Base-by-base conservation (phyloP, 2,329 filamentous ascomycete genomes). In the Colletotrichum graminicola region DNA sequence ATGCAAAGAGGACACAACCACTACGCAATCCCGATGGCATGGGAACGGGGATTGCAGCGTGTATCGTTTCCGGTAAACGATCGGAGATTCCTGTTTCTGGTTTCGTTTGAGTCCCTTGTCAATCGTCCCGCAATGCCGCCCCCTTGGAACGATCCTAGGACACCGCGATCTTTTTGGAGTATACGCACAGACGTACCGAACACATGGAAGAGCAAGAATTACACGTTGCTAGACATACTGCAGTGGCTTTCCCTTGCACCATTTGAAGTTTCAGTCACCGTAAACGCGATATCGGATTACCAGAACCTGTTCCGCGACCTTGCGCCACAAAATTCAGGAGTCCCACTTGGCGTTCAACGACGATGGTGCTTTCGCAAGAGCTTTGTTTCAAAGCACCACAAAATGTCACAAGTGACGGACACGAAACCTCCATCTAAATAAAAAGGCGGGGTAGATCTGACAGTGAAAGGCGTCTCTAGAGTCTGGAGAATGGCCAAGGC, bases 271-370 rank as follows among this genome's bases (percentile, higher is more conserved):
- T 21, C 34, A 14, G 54, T 39, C 34, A 29, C 21, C 26, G n/a
- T 12, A 6, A 32, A 39, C 32, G 29, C 26, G 29, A 47, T 55
- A 14, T 6, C 26, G 21, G 52, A 29, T n/a, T 16, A 10, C 39
- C 36, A 34, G n/a, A 21, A 14, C 41, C 36, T 32, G 18, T 29
- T 36, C 32, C 54, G 43, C 61, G 52, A 41, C 57, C 21, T 16
- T 29, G 66, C 29, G 61, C 45, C 63, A 60, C 21, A 21, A 55
- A n/a, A 36, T 5, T 34, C 54, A 66, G 54, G 63, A 70, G 67
- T 70, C 55, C 56, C 63, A 62, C 67, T 70, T 67, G 62, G 66
- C 62, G 55, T 47, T 69, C 23, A 60, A 66, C 66, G 34, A 67
- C 56, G 32, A 45, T 56, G 55, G 39, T 70, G 66, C 23, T 68